These are phyloP conservation scores for Fonsecaea nubica DNA, from an alignment of 2,329 filamentous ascomycete species.

Conservation along the genomic window DNA sequence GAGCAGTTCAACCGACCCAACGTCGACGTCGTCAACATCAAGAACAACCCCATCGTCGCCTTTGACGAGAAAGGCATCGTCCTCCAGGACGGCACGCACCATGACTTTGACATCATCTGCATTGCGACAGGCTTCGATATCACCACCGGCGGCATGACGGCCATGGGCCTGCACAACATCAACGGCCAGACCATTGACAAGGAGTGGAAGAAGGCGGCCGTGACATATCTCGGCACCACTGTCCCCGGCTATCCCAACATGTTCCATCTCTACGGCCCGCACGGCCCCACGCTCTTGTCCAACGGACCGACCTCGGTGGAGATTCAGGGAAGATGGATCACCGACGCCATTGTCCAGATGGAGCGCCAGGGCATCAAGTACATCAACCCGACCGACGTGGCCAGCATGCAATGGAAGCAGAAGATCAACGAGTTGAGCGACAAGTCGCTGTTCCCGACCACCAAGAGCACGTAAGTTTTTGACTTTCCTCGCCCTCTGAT, in stretches of 20 bases:
- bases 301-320: conserved; percentile 65
- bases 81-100: conserved; percentile 47
- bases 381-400: conserved; percentile 58
- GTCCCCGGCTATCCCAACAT: conserved; percentile 56
- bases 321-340: conserved; percentile 62
- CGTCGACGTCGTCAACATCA: conserved; percentile 56
- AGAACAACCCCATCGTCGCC: conserved; percentile 50
- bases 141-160: conserved; percentile 51
- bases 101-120: conserved; percentile 51
- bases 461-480: conserved; percentile 28
- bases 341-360: conserved; percentile 61
- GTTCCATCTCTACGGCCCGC: conserved; percentile 60
- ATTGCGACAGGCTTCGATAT: conserved; percentile 54
- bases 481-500: no score
- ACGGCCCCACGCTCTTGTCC: conserved; percentile 62
- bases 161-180: conserved; percentile 51
- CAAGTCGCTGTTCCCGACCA: conserved; percentile 56
- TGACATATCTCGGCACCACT: conserved; percentile 52
- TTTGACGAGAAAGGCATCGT: conserved; percentile 52
- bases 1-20: conserved; percentile 57
- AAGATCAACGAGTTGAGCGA: conserved; percentile 54
- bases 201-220: conserved; percentile 45
- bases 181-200: conserved; percentile 27
- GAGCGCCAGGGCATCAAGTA: conserved; percentile 55
- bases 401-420: conserved; percentile 58